Evolutionary conservation across 768 basidiomycete species (phyloP).

Genomic region (Termitomyces sp.): DNA sequence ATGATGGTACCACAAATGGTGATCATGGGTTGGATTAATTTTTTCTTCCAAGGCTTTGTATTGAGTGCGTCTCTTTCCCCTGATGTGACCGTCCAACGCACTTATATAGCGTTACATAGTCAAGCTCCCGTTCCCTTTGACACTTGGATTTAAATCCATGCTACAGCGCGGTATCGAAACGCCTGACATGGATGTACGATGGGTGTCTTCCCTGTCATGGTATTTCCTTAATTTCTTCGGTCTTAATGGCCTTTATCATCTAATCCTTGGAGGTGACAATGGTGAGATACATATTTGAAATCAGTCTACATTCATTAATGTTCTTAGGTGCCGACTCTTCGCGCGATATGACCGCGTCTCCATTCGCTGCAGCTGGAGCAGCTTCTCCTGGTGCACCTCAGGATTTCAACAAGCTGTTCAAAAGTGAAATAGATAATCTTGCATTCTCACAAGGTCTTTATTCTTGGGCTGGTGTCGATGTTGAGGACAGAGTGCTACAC

Average conservation of each 20-base stretch:
- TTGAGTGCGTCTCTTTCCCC: conserved; percentile 63
- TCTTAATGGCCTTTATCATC: conserved; percentile 90
- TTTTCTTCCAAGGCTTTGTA: conserved; percentile 99
- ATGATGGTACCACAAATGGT: conserved; percentile 99
- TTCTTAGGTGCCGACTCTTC: conserved; percentile 71
- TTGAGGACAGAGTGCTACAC: conserved; percentile 73
- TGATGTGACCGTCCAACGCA: not conserved
- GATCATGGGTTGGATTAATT: conserved; percentile 99
- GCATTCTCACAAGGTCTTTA: conserved; percentile 88
- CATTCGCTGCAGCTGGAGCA: conserved; percentile 54
- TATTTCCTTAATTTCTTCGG: conserved; percentile 99
- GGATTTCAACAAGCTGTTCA: conserved; percentile 87
- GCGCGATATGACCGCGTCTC: conserved; percentile 64
- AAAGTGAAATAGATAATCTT: conserved; percentile 87
- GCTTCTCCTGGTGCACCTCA: conserved; percentile 57
- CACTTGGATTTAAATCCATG: conserved; percentile 96
- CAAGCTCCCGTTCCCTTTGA: conserved; percentile 94
- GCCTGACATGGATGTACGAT: conserved; percentile 95
- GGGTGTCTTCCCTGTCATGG: conserved; percentile 99
- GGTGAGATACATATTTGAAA: conserved; percentile 41
- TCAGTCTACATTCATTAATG: conserved; percentile 1
- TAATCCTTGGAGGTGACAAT: conserved; percentile 88
- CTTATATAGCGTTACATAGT: conserved; percentile 42
- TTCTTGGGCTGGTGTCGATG: conserved; percentile 74
- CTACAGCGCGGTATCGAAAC: conserved; percentile 94